Evolutionary conservation across 768 basidiomycete species (phyloP), one percentile per base, ranked within the genome.

Genomic region (Leccinum imitatum): DNA sequence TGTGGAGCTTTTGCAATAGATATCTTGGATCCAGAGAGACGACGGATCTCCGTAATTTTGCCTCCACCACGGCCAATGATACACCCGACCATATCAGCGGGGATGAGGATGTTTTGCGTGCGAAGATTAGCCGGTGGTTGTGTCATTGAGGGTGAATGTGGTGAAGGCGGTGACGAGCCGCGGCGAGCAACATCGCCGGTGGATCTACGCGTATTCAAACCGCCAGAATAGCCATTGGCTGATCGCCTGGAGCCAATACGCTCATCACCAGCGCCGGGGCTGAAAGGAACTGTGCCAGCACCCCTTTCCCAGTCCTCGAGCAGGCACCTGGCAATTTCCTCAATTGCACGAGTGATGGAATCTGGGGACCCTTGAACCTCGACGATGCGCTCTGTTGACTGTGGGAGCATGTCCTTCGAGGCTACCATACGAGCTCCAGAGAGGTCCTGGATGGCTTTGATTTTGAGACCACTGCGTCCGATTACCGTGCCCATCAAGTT

Each of bases 401-500:
- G 97, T 33, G 97, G 95, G 50, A 99, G 85, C 91, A 98, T 98
- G 71, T 98, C 97, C 77, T 98, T 98, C 62, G 93, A 92, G 48
- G 97, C 97, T 58, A 98, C 90, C 95, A 99, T 99, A 58, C 97
- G 90, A 19, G 94, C 95, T 54, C 95, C 94, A 41, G 96, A 96
- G 51, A 83, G 79, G 75, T 98, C 96, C 74, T 99, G 97, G 73
- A 99, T 98, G 70, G 94, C 91, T 79, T 98, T 98, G 77, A 99
- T 98, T 85, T 97, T 98, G 74, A 93, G 86, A 67, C 97, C 97
- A 56, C 79, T 90, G 65, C 95, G 90, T 67, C 97, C 97, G 69
- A 98, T 98, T 79, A 99, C 91, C 61, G 93, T 95, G 56, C 97
- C 97, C 97, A 99, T 99, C 66, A 99, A 83, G 77, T 98, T 96